These are phyloP conservation scores for Mortierella sp. DNA, from an alignment of 371 early-diverging fungal species.

Conservation along the genomic window DNA sequence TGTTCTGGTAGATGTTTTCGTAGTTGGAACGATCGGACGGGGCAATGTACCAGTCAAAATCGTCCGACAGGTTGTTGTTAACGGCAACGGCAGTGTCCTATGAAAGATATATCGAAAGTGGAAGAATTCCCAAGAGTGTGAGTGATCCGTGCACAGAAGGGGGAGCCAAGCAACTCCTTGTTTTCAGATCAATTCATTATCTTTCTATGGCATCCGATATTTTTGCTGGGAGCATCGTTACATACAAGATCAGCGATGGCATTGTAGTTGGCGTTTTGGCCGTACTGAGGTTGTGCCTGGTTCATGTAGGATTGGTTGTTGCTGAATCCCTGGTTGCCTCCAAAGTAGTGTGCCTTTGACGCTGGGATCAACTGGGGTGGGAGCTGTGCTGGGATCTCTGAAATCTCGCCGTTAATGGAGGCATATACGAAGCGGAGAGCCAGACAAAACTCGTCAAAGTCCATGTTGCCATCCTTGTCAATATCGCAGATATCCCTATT, in stretches of 20 bases:
- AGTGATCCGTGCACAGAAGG: conserved; percentile 3
- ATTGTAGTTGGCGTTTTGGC: conserved; percentile 34
- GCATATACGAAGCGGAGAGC: conserved; percentile 86
- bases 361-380: conserved; percentile 68
- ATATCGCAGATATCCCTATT: conserved; percentile 89
- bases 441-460: conserved; percentile 91
- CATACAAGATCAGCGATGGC: conserved; percentile 54
- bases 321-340: conserved; percentile 44
- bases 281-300: conserved; percentile 51
- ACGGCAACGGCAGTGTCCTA: conserved; percentile 46
- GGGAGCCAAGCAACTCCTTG: neutral
- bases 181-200: neutral
- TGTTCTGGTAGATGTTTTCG: conserved; percentile 74
- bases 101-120: conserved; percentile 5
- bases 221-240: neutral
- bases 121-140: neutral
- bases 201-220: neutral
- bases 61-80: conserved; percentile 60
- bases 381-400: conserved; percentile 69
- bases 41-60: conserved; percentile 85
- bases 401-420: conserved; percentile 73
- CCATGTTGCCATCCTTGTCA: conserved; percentile 90
- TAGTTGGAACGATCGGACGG: conserved; percentile 77
- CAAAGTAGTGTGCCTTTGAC: conserved; percentile 66
- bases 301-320: conserved; percentile 35